These are phyloP conservation scores for Incumbomyces lentus DNA, from an alignment of 2,329 filamentous ascomycete genomes.

Conservation along the genomic window DNA sequence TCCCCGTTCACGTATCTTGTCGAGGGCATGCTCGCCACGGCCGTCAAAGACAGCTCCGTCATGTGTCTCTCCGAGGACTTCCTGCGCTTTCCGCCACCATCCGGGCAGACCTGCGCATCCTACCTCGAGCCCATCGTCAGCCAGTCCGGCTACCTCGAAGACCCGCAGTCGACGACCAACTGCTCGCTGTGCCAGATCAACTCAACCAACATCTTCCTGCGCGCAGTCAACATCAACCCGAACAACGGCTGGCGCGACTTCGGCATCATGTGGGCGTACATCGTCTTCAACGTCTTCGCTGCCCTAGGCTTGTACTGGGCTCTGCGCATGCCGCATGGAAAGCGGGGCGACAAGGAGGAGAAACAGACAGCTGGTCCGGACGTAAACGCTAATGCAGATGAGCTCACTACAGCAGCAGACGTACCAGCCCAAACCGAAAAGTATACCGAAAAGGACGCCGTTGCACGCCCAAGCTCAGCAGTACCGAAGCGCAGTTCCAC, in stretches of 20 bases:
- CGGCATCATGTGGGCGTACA: constrained; percentile 58
- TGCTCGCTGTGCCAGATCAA: constrained; percentile 42
- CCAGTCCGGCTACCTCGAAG: constrained; percentile 41
- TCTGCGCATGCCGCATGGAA: constrained; percentile 43
- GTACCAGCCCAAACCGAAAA: too few relatives aligned
- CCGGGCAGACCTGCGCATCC: constrained; percentile 46
- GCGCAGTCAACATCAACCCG: constrained; percentile 32
- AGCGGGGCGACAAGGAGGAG: constrained; percentile 10
- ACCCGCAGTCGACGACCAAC: constrained; percentile 35
- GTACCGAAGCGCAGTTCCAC: too few relatives aligned
- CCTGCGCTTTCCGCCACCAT: constrained; percentile 53
- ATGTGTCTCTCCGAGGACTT: constrained; percentile 60
- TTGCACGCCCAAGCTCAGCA: too few relatives aligned
- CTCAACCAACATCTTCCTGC: constrained; percentile 40
- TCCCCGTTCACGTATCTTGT: constrained; percentile 78
- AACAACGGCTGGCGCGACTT: constrained; percentile 56
- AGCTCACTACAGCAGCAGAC: too few relatives aligned
- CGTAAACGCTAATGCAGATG: background rate
- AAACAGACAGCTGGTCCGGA: background rate
- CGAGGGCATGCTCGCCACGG: constrained; percentile 58
- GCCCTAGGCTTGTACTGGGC: constrained; percentile 54
- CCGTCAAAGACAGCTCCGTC: constrained; percentile 56
- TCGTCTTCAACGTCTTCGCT: constrained; percentile 51
- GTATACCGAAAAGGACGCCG: too few relatives aligned
- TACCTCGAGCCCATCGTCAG: constrained; percentile 48